phyloP scores from a whole-genome alignment of 1,139 yeast species.

The Debaryomyces robertsiae region DNA sequence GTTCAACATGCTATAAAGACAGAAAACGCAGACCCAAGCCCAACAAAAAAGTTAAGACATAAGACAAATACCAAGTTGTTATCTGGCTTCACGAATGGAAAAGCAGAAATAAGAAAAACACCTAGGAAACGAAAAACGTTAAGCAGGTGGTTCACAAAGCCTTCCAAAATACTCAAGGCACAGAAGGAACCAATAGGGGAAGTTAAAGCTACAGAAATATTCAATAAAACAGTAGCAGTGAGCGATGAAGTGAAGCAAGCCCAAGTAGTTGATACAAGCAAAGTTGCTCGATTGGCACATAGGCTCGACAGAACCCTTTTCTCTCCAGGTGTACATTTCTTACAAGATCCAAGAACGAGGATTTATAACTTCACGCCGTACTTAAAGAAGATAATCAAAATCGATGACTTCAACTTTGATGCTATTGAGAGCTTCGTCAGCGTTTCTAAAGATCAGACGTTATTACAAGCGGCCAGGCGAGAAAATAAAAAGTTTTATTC shows the following conservation, averaged over 20 bases:
- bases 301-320: conserved; percentile 69
- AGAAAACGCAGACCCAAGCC: conserved; percentile 3
- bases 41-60: conserved; percentile 1
- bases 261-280: conserved; percentile 24
- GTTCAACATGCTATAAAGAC: conserved; percentile 13
- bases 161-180: conserved; percentile 3
- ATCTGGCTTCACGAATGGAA: conserved; percentile 4
- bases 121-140: conserved; percentile 6
- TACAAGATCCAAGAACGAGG: conserved; percentile 75
- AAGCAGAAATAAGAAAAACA: not conserved
- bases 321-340: conserved; percentile 81
- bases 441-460: conserved; percentile 62
- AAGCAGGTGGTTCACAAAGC: not conserved
- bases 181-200: not conserved
- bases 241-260: conserved; percentile 24
- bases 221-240: conserved; percentile 7
- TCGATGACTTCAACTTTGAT: conserved; percentile 68
- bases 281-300: conserved; percentile 55
- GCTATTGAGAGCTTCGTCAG: conserved; percentile 60
- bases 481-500: conserved; percentile 56
- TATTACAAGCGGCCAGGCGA: conserved; percentile 52
- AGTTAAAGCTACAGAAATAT: conserved; percentile 6
- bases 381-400: conserved; percentile 62
- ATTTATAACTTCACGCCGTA: conserved; percentile 70
- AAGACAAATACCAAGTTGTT: conserved; percentile 8